A percentile compares a stretch with the other conserved stretches of the same genome.
phyloP scores from a whole-genome alignment of 176 grass and related monocot genomes.

The Oryza glaberrima region DNA sequence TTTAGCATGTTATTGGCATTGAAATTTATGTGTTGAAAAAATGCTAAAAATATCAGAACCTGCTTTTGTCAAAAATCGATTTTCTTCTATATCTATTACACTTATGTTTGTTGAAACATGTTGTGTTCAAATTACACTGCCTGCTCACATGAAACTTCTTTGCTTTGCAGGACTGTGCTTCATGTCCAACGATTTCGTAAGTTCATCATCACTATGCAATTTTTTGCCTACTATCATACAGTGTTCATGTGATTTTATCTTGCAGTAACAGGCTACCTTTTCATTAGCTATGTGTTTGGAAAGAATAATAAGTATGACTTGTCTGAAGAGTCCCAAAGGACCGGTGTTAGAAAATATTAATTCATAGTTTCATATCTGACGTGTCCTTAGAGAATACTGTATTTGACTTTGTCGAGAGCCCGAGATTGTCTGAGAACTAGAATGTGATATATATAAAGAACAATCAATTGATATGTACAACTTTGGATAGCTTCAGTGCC shows the following conservation, averaged over 20 bases:
- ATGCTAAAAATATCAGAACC: not conserved
- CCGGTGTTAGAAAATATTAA: not conserved
- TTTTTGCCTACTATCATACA: not conserved
- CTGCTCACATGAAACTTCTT: conserved; percentile 41
- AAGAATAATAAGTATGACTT: conserved; percentile 15
- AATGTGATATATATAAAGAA: not conserved
- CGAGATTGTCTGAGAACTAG: not conserved
- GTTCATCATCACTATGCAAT: conserved; percentile 20
- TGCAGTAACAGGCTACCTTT: conserved; percentile 3
- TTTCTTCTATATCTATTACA: conserved; percentile 25
- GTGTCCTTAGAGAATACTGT: not conserved
- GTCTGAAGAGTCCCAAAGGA: not conserved
- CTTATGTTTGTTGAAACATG: not conserved
- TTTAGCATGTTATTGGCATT: not conserved
- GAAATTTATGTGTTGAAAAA: not conserved
- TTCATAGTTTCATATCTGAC: not conserved
- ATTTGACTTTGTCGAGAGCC: not conserved
- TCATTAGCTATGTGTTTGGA: not conserved
- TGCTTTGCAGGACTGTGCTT: conserved; percentile 86
- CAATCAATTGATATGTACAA: not conserved
- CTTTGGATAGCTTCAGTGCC: not conserved
- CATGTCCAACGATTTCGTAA: conserved; percentile 99
- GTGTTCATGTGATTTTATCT: not conserved
- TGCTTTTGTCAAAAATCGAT: not conserved
- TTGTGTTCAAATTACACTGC: not conserved